Base-by-base conservation (phyloP, 495 filamentous ascomycete species). In the Pyrenula massariospora region DNA sequence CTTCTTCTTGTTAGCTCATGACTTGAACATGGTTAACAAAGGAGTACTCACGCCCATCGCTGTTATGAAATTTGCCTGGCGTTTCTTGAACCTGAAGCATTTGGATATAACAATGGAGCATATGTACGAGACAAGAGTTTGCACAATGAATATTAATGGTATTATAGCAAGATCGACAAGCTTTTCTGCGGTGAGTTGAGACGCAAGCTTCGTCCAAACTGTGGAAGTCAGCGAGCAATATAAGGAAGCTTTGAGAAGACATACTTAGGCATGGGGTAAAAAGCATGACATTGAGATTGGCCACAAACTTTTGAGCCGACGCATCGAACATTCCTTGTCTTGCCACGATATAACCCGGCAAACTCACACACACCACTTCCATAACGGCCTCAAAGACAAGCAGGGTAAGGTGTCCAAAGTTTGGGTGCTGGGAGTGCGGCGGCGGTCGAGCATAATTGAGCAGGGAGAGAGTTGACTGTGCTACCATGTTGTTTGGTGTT, bases 201-300 rank as follows among this genome's bases (percentile, higher is more conserved):
- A 92, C n/a, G 92, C 93, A 22, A 98, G 78, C 70, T 97, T 98
- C 24, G 88, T 95, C 74, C 97, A 98, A 66, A 98, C 91, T 96
- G 60, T 21, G 57, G 52, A 58, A 50, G 20, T 56, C 19, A 56
- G 53, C 12, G 15, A 15, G 15, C 12, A 50, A 2, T 25, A 12
- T 2, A 3, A 25, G 2, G 12, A 23, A 12, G 3, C 15, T 2
- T 8, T 20, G 25, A 42, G 24, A 48, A 15, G 12, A 25, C 88
- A 58, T 85, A 95, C 90, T 94, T 59, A 98, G 82, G 64, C 94
- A 97, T 55, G 93, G 93, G 48, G 93, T 98, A 67, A 98, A 98
- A 15, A 98, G 75, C 62, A 82, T 84, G 50, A 94, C 88, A 66
- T 98, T 98, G 56, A 98, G 75, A 63, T 98, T 95, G 42, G 93